phyloP scores from a whole-genome alignment of 1,139 yeast species.

The Saccharomyces hybrid region DNA sequence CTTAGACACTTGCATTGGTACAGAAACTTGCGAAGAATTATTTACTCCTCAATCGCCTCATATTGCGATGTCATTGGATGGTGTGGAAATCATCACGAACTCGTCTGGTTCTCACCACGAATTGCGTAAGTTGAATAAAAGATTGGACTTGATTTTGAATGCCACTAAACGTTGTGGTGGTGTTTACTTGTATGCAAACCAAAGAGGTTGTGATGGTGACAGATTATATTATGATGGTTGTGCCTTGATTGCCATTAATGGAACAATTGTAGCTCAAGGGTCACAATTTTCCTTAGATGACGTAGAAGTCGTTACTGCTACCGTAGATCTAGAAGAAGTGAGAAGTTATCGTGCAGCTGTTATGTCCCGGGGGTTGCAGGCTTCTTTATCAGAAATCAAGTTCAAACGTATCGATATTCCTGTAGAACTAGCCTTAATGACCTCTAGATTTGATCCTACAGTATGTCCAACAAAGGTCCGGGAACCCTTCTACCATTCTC shows the following conservation, averaged over 20 bases:
- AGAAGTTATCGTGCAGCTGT: slow-evolving; percentile 65
- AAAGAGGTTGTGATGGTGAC: slow-evolving; percentile 97
- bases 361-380: slow-evolving; percentile 75
- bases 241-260: slow-evolving; percentile 88
- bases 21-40: slow-evolving; percentile 94
- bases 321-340: slow-evolving; percentile 87
- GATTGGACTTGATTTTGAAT: slow-evolving; percentile 76
- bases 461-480: slow-evolving; percentile 53
- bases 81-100: slow-evolving; percentile 91
- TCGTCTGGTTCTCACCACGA: slow-evolving; percentile 97
- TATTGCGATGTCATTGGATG: slow-evolving; percentile 83
- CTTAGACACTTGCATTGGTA: slow-evolving; percentile 80
- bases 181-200: slow-evolving; percentile 84
- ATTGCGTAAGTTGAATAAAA: slow-evolving; percentile 74
- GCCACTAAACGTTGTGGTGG: slow-evolving; percentile 98
- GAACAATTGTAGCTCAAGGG: slow-evolving; percentile 86
- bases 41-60: slow-evolving; percentile 96
- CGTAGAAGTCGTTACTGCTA: slow-evolving; percentile 89
- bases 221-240: slow-evolving; percentile 94
- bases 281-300: slow-evolving; percentile 81
- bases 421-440: slow-evolving; percentile 53
- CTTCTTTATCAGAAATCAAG: slow-evolving; percentile 41
- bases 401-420: slow-evolving; percentile 59
- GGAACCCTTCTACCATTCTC: slow-evolving; percentile 57
- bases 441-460: slow-evolving; percentile 50